Conservation (phyloP, 768 basidiomycete species). For the Leccinum subtestaceum region DNA sequence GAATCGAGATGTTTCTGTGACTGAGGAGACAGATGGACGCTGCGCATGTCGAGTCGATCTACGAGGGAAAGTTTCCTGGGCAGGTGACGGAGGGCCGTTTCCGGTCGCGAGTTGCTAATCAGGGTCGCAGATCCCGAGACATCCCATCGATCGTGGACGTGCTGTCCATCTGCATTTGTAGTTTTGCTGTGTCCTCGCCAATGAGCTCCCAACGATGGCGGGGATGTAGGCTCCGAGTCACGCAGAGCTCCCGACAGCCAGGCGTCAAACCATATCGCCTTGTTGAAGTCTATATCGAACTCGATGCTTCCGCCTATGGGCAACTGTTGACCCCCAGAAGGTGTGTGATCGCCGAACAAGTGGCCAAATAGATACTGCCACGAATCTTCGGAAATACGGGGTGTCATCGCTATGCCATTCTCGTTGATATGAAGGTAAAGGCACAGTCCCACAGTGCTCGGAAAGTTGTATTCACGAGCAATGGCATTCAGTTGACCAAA, state of each 20-base stretch:
- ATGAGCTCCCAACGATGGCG: conserved; percentile 39
- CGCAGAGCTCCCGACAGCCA: conserved; percentile 62
- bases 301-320: conserved; percentile 80
- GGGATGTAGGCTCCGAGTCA: conserved; percentile 39
- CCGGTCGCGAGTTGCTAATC: conserved; percentile 21
- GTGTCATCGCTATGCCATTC: conserved; percentile 52
- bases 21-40: conserved; percentile 37
- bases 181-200: conserved; percentile 54
- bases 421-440: conserved; percentile 71
- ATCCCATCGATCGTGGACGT: conserved; percentile 36
- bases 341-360: conserved; percentile 44
- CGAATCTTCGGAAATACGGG: conserved; percentile 74
- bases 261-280: conserved; percentile 75
- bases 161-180: conserved; percentile 40
- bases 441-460: conserved; percentile 71
- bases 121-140: conserved; percentile 18
- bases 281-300: conserved; percentile 77
- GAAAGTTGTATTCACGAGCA: conserved; percentile 79
- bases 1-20: conserved; percentile 10
- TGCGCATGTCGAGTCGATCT: conserved; percentile 53
- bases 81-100: conserved; percentile 46
- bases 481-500: conserved; percentile 75
- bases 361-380: conserved; percentile 75
- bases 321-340: conserved; percentile 35
- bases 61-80: conserved; percentile 70